Base-by-base conservation (phyloP, 202 grass and related monocot species). In the Cymbopogon flexuosus region DNA sequence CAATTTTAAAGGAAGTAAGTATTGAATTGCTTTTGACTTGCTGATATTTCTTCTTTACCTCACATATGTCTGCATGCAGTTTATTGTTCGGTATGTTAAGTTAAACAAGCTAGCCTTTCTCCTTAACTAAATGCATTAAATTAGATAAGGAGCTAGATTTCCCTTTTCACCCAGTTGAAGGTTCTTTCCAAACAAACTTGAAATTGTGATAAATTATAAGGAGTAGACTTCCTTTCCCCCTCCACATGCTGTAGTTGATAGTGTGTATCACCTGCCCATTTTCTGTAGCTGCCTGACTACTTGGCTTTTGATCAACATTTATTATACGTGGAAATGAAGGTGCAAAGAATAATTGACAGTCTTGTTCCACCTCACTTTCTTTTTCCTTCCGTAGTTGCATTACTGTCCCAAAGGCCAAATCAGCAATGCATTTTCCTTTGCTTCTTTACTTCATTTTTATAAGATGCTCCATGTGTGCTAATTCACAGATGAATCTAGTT, bases 401-500 rank as follows among this genome's bases (percentile, higher is more conserved):
- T 57, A 10, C 15, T 85, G 18, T 43, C 5, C 23, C 67, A 76
- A 29, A 27, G 11, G 45, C 10, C 64, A 81, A 77, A 31, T 68
- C 41, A 85, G 16, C 39, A 49, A 16, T 85, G n/a, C 59, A 31
- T 23, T 60, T 79, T 78, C 65, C 57, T 54, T 81, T 54, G 13
- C 78, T 65, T 81, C 8, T 37, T 51, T 43, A 65, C 13, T 77
- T 67, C 39, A 54, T 82, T n/a, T 70, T 37, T n/a, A 19, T 68
- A 46, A 82, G n/a, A 72, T 70, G 40, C 72, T 76, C 24, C 29
- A 83, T 66, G 51, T 75, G n/a, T 72, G 77, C 73, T 72, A 62
- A 76, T 68, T 54, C 85, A 86, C 88, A 99, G 96, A 99, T 99
- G 92, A 99, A 91, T 81, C 82, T 95, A 78, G 96, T 99, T 43